A percentile compares a stretch with the other conserved stretches of the same genome.
These are phyloP conservation scores for Colletotrichum scovillei DNA, from an alignment of 2,329 filamentous ascomycete genomes.

Conservation along the genomic window DNA sequence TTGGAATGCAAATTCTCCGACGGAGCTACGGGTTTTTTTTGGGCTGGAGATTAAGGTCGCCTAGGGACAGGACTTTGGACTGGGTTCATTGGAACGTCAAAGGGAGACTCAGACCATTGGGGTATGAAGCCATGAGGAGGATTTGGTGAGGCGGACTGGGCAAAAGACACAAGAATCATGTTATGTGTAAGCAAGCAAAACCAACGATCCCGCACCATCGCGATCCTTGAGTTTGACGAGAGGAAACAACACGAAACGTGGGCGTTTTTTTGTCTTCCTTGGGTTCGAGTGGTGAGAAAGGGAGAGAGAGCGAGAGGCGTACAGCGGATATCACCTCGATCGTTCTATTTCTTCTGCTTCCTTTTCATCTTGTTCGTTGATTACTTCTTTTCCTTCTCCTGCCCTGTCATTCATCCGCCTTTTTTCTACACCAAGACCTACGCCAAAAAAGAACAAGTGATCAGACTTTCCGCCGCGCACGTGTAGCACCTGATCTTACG, in stretches of 20 bases:
- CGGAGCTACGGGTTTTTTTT: conserved; percentile 15
- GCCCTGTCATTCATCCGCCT: not conserved
- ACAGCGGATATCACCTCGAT: not conserved
- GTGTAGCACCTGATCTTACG: not conserved
- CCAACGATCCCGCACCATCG: not conserved
- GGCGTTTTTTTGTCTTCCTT: not conserved
- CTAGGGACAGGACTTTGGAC: not conserved
- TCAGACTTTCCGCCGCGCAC: not conserved
- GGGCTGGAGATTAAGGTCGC: conserved; percentile 27
- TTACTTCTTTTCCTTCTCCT: not conserved
- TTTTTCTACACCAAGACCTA: not conserved
- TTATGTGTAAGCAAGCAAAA: not conserved
- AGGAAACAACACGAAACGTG: conserved; percentile 2
- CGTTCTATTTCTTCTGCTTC: not conserved
- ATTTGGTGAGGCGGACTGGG: not conserved
- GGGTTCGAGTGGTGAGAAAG: not conserved
- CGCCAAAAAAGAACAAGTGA: not conserved
- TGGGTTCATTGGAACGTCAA: conserved; percentile 23
- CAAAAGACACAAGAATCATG: not conserved
- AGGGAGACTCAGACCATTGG: conserved; percentile 29
- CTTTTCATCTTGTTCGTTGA: not conserved
- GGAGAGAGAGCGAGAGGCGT: not conserved
- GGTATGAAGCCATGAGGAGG: not conserved
- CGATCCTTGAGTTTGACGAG: not conserved
- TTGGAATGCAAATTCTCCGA: conserved; percentile 19